Evolutionary conservation across 345 rosid species (phyloP).

Genomic region (Euphorbia peplus): DNA sequence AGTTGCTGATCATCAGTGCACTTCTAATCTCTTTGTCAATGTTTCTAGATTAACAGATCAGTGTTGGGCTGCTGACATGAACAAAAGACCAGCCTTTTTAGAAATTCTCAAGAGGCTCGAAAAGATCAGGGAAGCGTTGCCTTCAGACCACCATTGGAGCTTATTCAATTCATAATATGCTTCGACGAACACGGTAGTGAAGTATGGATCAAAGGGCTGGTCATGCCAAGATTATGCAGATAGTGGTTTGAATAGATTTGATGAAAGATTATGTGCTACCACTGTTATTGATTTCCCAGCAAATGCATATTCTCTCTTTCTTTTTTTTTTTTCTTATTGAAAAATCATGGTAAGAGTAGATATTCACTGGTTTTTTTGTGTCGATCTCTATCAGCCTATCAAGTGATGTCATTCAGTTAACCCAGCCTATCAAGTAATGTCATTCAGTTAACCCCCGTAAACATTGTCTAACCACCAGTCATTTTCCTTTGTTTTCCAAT

Average conservation of each 20-base stretch:
- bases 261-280: constrained; percentile 19
- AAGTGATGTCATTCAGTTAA: neutral
- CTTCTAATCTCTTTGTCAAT: constrained; percentile 21
- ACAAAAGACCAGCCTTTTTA: constrained; percentile 79
- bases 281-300: constrained; percentile 5
- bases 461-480: neutral
- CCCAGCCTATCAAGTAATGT: neutral
- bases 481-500: constrained; percentile 2
- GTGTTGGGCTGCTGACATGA: constrained; percentile 92
- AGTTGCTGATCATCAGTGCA: neutral
- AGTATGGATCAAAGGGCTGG: neutral
- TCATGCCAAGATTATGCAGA: constrained; percentile 15
- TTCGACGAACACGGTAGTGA: constrained; percentile 8
- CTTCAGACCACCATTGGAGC: constrained; percentile 77
- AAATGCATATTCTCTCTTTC: neutral
- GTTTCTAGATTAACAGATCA: constrained; percentile 59
- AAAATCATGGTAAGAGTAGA: constrained; percentile 4
- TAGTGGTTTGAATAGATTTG: constrained; percentile 24
- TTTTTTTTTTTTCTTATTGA: neutral
- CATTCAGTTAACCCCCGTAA: neutral
- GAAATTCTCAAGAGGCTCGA: constrained; percentile 91
- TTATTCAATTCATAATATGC: constrained; percentile 59
- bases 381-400: neutral
- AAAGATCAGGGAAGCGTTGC: constrained; percentile 69
- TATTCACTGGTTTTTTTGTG: neutral